Evolutionary conservation across 495 filamentous ascomycete genomes (phyloP).

Genomic region (Podospora comata): DNA sequence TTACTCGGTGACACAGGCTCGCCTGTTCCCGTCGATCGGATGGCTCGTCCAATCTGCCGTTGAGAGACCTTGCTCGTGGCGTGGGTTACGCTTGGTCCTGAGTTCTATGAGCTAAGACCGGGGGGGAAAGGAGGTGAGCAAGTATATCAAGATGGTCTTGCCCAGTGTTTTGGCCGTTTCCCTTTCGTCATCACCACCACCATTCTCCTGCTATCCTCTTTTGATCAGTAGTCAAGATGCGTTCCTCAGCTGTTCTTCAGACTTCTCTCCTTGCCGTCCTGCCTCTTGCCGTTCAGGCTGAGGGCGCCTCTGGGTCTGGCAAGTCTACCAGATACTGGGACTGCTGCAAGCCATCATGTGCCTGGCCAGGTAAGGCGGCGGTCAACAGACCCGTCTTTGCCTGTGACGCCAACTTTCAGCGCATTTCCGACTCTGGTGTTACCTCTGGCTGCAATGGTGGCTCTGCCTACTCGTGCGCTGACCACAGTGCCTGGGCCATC

Average conservation of each 20-base stretch:
- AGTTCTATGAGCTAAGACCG: neutral
- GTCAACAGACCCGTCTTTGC: constrained; percentile 48
- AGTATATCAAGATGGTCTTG: constrained; percentile 7
- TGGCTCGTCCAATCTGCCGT: constrained; percentile 2
- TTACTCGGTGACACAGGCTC: constrained; percentile 15
- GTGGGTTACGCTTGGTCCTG: neutral
- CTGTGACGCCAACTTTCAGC: constrained; percentile 52
- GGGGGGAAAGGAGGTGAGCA: neutral
- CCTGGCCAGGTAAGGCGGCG: constrained; percentile 53
- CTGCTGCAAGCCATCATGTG: constrained; percentile 59
- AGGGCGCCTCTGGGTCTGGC: constrained; percentile 25
- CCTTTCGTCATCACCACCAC: constrained; percentile 2
- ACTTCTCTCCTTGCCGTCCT: constrained; percentile 25
- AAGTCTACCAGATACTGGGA: constrained; percentile 50
- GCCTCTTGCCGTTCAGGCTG: constrained; percentile 22
- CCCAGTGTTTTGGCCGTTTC: neutral
- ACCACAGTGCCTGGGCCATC: constrained; percentile 54
- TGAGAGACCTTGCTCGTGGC: neutral
- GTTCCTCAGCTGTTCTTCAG: constrained; percentile 23
- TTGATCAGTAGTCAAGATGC: constrained; percentile 19
- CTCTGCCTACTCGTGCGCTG: constrained; percentile 51
- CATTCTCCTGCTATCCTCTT: neutral
- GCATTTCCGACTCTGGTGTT: constrained; percentile 27
- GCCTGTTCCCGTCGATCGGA: neutral
- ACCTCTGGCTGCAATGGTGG: constrained; percentile 44